phyloP scores from a whole-genome alignment of 2,329 filamentous ascomycete genomes.

The Aureobasidium sp. region DNA sequence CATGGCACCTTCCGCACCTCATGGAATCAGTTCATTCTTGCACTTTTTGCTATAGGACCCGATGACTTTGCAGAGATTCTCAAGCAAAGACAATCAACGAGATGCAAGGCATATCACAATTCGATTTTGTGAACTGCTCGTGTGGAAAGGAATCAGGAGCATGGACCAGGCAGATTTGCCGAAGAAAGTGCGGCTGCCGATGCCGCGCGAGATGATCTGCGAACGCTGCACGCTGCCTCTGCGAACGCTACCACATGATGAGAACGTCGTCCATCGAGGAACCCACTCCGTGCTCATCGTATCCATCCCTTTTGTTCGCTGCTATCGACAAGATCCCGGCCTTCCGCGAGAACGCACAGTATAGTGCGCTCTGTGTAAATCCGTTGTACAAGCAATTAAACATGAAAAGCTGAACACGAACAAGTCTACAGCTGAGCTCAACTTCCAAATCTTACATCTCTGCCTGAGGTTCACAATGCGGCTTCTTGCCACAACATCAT shows the following conservation, averaged over 20 bases:
- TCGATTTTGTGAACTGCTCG: background rate
- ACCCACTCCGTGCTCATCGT: background rate
- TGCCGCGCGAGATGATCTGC: slow-evolving; percentile 4
- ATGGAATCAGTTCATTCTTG: background rate
- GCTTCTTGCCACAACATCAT: background rate
- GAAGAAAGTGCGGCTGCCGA: background rate
- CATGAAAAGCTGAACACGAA: background rate
- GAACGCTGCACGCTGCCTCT: background rate
- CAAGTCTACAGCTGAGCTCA: background rate
- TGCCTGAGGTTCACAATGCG: background rate
- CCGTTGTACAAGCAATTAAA: slow-evolving; percentile 2
- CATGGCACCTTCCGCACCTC: background rate
- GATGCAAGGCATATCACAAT: background rate
- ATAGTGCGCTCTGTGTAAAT: background rate
- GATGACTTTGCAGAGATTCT: background rate
- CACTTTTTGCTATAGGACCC: no score
- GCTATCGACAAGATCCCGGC: background rate
- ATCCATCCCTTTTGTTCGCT: background rate
- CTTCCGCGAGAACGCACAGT: background rate
- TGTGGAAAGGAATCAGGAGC: background rate
- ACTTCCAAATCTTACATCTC: background rate
- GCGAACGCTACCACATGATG: background rate
- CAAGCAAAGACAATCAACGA: background rate
- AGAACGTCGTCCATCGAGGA: background rate
- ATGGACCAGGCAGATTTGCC: background rate